These are phyloP conservation scores for Fusarium sp. DNA, from an alignment of 2,329 filamentous ascomycete genomes.

Conservation along the genomic window DNA sequence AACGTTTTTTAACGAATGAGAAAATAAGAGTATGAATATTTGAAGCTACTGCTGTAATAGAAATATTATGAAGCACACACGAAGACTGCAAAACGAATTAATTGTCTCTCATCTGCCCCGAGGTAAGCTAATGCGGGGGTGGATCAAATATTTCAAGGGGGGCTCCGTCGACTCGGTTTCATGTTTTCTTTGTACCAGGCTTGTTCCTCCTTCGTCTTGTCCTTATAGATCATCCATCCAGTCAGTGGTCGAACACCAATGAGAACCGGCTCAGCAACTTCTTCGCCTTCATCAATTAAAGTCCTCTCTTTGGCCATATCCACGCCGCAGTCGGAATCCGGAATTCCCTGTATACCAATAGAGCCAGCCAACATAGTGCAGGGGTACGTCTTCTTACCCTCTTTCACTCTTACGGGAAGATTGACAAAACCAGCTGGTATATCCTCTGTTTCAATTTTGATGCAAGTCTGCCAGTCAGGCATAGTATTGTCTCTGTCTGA, in stretches of 20 bases:
- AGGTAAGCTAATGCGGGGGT: not conserved
- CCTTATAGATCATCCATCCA: slow-evolving; percentile 8
- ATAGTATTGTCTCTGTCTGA: not conserved
- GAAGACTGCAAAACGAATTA: not conserved
- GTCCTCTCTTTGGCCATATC: not conserved
- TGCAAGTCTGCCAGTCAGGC: not conserved
- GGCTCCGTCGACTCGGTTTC: no score
- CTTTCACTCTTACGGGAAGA: not conserved
- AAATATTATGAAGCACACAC: no score
- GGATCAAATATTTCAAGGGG: not conserved
- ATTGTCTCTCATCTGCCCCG: not conserved
- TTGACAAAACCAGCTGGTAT: not conserved
- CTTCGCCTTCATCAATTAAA: rapidly evolving
- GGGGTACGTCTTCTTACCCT: rapidly evolving
- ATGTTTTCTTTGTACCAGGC: no score
- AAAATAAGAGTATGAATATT: no score
- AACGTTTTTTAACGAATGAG: not conserved
- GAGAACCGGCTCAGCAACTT: not conserved
- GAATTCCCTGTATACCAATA: not conserved
- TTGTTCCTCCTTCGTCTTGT: no score
- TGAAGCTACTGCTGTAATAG: no score
- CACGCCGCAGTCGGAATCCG: not conserved
- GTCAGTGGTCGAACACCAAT: not conserved
- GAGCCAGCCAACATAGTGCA: slow-evolving; percentile 3
- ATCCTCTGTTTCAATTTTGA: rapidly evolving